Evolutionary conservation across 2,329 filamentous ascomycete species (phyloP).

Genomic region (Lasiodiplodia hormozganensis): DNA sequence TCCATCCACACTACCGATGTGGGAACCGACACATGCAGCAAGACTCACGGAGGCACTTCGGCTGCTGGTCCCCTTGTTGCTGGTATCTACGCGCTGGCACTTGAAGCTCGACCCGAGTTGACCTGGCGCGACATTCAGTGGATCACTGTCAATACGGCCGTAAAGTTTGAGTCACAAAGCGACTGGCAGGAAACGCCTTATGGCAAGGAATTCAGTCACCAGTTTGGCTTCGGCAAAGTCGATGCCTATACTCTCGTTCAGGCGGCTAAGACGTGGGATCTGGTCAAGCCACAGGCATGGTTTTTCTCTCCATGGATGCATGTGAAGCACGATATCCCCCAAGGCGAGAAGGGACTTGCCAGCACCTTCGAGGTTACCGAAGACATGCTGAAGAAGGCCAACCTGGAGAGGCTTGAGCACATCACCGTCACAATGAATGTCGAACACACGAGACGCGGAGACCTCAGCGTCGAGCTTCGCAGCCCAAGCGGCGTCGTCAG

Average conservation of each 20-base stretch:
- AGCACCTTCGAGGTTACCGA: constrained; percentile 83
- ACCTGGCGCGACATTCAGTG: constrained; percentile 96
- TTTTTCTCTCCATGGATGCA: constrained; percentile 92
- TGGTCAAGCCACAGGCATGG: constrained; percentile 96
- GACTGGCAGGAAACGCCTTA: constrained; percentile 84
- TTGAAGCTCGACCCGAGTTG: constrained; percentile 84
- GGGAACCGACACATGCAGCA: constrained; percentile 79
- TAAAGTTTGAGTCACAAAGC: constrained; percentile 77
- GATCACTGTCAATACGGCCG: constrained; percentile 81
- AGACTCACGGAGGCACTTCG: constrained; percentile 89
- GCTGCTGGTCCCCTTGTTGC: constrained; percentile 92
- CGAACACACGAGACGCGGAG: constrained; percentile 83
- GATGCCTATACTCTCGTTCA: constrained; percentile 88
- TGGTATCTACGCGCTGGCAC: constrained; percentile 86
- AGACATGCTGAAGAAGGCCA: constrained; percentile 80
- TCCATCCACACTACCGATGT: constrained; percentile 97
- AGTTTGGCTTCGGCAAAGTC: constrained; percentile 94
- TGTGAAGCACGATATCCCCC: constrained; percentile 83
- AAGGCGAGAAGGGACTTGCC: constrained; percentile 80
- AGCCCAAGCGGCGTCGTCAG: constrained; percentile 84
- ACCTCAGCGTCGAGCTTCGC: constrained; percentile 88
- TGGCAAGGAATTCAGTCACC: constrained; percentile 89
- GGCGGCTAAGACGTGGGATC: constrained; percentile 81
- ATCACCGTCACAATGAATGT: constrained; percentile 98
- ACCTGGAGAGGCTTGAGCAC: constrained; percentile 87